Conservation (phyloP, 2,329 filamentous ascomycete species). For the Colletotrichum echinochloae region DNA sequence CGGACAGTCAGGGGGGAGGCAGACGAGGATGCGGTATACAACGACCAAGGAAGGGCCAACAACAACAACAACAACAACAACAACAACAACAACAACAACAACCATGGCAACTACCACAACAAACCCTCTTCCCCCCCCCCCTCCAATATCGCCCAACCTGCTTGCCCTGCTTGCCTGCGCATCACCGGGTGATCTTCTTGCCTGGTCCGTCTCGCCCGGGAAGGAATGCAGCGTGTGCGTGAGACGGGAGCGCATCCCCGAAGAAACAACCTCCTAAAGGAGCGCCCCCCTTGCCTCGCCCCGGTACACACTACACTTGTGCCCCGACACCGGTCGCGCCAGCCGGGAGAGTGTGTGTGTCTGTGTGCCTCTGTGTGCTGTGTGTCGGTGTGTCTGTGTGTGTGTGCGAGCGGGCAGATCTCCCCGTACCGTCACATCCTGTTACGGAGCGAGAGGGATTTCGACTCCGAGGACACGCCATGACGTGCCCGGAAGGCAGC, state of each 20-base stretch:
- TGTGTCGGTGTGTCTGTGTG: background rate
- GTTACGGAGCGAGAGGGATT: background rate
- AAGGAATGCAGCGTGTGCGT: slow-evolving; percentile 15
- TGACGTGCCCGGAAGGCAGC: slow-evolving; percentile 29
- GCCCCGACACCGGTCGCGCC: slow-evolving; percentile 13
- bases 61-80: background rate
- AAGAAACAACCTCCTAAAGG: background rate
- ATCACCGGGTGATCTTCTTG: slow-evolving; percentile 19
- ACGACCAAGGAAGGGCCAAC: background rate
- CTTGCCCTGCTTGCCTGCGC: background rate
- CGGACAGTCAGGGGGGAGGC: background rate
- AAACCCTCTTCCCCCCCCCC: background rate
- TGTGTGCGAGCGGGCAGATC: background rate
- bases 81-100: background rate
- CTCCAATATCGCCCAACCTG: background rate
- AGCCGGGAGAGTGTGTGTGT: background rate
- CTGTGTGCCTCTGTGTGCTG: too few species aligned
- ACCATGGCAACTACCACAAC: background rate
- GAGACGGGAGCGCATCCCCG: slow-evolving; percentile 8
- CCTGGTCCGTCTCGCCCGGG: slow-evolving; percentile 3
- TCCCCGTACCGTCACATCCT: background rate
- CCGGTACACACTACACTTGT: background rate
- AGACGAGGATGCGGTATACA: background rate
- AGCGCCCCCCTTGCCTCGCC: background rate
- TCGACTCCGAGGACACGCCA: slow-evolving; percentile 14